Evolutionary conservation across 106 monocot species (phyloP).

Genomic region (Phalaenopsis aphrodite): DNA sequence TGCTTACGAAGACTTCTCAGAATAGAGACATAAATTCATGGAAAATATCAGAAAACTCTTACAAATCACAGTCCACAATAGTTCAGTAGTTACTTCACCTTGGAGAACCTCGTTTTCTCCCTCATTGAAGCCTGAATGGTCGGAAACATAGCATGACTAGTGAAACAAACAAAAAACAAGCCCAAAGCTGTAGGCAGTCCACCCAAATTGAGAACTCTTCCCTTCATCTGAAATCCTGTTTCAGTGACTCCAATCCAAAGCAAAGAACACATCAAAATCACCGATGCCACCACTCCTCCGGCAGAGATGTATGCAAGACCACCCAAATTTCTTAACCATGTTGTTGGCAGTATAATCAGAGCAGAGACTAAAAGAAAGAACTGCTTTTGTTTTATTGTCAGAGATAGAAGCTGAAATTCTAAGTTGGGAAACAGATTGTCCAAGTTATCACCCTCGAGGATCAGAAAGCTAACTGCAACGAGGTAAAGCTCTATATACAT

Average conservation of each 20-base stretch:
- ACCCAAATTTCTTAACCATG: conserved; percentile 48
- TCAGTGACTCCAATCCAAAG: conserved; percentile 46
- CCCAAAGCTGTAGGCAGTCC: conserved; percentile 57
- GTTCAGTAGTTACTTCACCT: conserved; percentile 19
- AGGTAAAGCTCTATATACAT: conserved; percentile 77
- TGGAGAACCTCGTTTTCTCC: conserved; percentile 38
- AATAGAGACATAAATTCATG: not conserved
- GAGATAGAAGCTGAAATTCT: conserved; percentile 11
- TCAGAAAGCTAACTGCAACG: conserved; percentile 57
- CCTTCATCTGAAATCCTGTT: conserved; percentile 39
- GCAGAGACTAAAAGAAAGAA: conserved; percentile 46
- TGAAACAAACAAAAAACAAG: conserved; percentile 64
- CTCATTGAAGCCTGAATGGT: conserved; percentile 72
- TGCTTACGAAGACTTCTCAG: not conserved
- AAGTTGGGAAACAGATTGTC: conserved; percentile 52
- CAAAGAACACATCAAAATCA: conserved; percentile 38
- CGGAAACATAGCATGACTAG: conserved; percentile 74
- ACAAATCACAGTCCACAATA: not conserved
- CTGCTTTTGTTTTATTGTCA: conserved; percentile 43
- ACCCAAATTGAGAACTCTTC: conserved; percentile 19
- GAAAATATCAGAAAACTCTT: not conserved
- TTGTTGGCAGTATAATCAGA: conserved; percentile 50
- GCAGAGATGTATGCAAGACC: conserved; percentile 56
- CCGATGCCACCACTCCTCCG: conserved; percentile 47
- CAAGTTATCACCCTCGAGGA: conserved; percentile 70